Base-by-base conservation (phyloP, 805 yeast genomes). In the Candida sanyiensis region DNA sequence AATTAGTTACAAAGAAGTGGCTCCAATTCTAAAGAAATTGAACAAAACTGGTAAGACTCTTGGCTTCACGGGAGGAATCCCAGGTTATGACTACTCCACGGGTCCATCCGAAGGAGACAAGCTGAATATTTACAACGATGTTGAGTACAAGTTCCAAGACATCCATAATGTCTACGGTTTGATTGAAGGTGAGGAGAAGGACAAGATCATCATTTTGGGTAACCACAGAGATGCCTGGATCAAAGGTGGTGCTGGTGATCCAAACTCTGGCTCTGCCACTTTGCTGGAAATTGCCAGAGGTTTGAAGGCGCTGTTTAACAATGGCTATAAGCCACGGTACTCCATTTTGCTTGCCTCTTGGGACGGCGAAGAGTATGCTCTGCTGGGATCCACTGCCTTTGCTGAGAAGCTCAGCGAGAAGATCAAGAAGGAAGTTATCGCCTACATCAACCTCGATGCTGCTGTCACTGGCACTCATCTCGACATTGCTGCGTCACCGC, bases 201-300 rank as follows among this genome's bases (percentile, higher is more conserved):
- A 72, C 35, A 80, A 79, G 40, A 77, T 73, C 15, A 68, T 83
- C 34, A 56, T 83, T 25, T 56, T 83, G 40, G 93, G 93, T 25
- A 83, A 82, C 56, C 93, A 83, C 55, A 73, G 87, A 39, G 93
- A 83, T 54, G 79, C 89, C 3, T 84, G 90, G 93, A 72, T 79
- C 42, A 74, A 77, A 41, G 84, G 84, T 35, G 86, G 86, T 12
- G 88, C 89, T 1, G 80, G 77, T 19, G 93, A 83, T 59, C 89
- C 93, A 22, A 83, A 83, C 57, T 70, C 81, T 20, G 90, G 90
- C 1, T 70, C 83, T 13, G 80, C 88, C 1, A 75, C 69, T 0
- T 44, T 80, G 46, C 57, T 83, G 30, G 90, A 83, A 54, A 60
- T 83, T 29, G 78, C 80, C 7, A 65, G 84, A 34, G 78, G 74